Evolutionary conservation across 2,329 filamentous ascomycete genomes (phyloP), one percentile per base, ranked within the genome.

Genomic region (Botrytis fabae): DNA sequence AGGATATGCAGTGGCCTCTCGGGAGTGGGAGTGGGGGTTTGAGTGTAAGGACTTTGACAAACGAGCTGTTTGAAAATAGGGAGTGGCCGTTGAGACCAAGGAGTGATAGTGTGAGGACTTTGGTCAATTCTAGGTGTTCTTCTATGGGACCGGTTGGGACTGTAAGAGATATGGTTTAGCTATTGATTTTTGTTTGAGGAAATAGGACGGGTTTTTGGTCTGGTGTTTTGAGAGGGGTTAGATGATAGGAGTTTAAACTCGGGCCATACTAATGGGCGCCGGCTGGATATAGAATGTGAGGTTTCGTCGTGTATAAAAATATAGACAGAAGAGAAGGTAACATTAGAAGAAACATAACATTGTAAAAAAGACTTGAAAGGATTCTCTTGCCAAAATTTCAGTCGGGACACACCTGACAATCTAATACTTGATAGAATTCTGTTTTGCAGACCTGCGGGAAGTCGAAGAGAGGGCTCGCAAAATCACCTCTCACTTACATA

Each of bases 221-320:
- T 40, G 6, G 25, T 16, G 35, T n/a, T 61, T 38, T 7, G 32
- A 40, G 32, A 5, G 0, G 22, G 6, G 35, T 25, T 14, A 61
- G 22, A 61, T 40, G 6, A 38, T 5, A 8, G 59, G 2, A 40
- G 6, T 18, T 25, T 40, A 25, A 28, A 32, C 14, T 32, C 51
- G 2, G 14, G n/a, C 7, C n/a, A 6, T 18, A 1, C 8, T 9
- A 8, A 4, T 57, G 6, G 8, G 4, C 7, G 16, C n/a, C 7
- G 51, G 4, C 18, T 7, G 51, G n/a, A 14, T 54, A 28, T 54
- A 54, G 2, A 54, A 54, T 54, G 1, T 18, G 12, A 28, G 14
- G 7, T 32, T 57, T 18, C 7, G n/a, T 57, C n/a, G n/a, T 32
- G n/a, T 28, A 32, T 57, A 57, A 4, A 18, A 5, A 32, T 57